Evolutionary conservation across 192 early-diverging fungal genomes (phyloP), one percentile per base, ranked within the genome.

Genomic region (Coemansia pectinata): DNA sequence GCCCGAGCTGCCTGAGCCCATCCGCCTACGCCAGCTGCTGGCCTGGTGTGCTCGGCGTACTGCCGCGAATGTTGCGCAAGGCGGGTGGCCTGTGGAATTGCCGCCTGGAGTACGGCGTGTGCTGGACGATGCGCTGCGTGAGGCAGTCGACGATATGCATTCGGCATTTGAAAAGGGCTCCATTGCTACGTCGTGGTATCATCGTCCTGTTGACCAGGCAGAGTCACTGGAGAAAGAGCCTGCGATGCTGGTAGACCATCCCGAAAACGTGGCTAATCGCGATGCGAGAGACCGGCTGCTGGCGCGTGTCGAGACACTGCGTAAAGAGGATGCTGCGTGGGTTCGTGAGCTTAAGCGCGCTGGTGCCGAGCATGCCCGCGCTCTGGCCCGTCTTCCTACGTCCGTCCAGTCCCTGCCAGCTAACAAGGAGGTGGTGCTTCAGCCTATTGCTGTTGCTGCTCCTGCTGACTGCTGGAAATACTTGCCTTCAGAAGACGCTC

Each of bases 21-120:
- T 87, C 1, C 86, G 87, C 1, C 82, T 93, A 73, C 84, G 88
- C 0, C 89, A 93, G 72, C 81, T 93, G 45, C 66, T 93, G 1
- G 69, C 86, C 12, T 93, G 91, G 91, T 89, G 89, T 60, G 86
- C 87, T 0, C 74, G 87, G 23, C 64, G 77, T 14, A 73, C 77
- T 1, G 38, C 11, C 17, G 27, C 29, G 8, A 9, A 44, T 7
- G 27, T 29, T 8, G 23, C 52, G 25, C 11, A 12, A 25, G 52
- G 25, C 3, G 52, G 52, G 14, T 79, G 77, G 81, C 71, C 77
- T 0, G 31, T 2, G 11, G 76, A 70, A 11, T 34, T 84, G 45
- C 73, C 81, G 0, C 65, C 45, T 0, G 39, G 47, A 9, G 80
- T 74, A 11, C 39, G 53, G 29, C 27, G 31, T 14, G 62, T 83